Percentiles rank a stretch among this genome's conserved stretches.
Conservation (phyloP, 1,284 basidiomycete genomes). For the Puccinia polysora region DNA sequence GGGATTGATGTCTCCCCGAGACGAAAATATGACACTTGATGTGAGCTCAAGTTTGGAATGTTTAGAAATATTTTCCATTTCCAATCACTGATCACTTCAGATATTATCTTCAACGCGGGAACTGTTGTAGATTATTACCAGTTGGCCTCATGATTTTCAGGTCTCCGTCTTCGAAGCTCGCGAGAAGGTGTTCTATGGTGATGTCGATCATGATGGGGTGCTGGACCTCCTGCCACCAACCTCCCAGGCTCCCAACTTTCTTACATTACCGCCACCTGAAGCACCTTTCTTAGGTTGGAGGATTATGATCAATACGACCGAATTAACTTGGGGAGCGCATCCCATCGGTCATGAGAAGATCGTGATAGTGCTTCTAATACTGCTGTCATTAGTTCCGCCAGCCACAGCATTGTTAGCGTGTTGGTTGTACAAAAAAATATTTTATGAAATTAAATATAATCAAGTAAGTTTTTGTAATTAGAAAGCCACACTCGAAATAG, state of each 20-base stretch:
- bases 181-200: conserved; percentile 77
- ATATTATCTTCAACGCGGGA: not conserved
- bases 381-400: conserved; percentile 72
- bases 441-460: conserved; percentile 91
- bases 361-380: conserved; percentile 75
- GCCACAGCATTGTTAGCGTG: conserved; percentile 77
- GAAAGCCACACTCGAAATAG: not conserved
- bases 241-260: conserved; percentile 71
- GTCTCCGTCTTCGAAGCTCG: conserved; percentile 82
- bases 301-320: conserved; percentile 69
- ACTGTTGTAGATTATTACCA: conserved; percentile 63
- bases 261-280: conserved; percentile 68
- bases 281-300: conserved; percentile 72
- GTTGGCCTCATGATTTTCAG: conserved; percentile 80
- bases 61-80: not conserved
- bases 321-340: conserved; percentile 68
- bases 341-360: conserved; percentile 76
- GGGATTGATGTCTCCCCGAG: conserved; percentile 62
- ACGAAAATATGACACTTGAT: conserved; percentile 69
- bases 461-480: conserved; percentile 53
- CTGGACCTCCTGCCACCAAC: conserved; percentile 84
- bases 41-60: conserved; percentile 6
- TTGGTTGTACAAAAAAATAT: conserved; percentile 82
- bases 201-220: conserved; percentile 77
- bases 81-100: not conserved